Conservation (phyloP, 805 yeast genomes). For the Cyberlindnera xishuangbannaensis region DNA sequence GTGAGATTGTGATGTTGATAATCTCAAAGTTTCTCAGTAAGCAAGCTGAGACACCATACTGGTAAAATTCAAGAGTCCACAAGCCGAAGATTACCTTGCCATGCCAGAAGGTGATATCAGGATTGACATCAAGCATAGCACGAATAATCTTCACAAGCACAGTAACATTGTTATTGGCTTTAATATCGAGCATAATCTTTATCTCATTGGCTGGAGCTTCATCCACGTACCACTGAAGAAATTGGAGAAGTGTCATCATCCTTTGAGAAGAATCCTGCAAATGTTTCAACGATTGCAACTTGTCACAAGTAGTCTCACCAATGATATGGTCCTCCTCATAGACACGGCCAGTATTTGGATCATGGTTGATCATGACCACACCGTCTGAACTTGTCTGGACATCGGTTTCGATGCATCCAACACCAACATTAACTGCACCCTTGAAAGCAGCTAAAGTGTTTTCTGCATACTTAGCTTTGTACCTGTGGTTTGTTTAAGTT, state of each 20-base stretch:
- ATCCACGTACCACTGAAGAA: slow-evolving; percentile 33
- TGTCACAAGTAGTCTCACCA: slow-evolving; percentile 30
- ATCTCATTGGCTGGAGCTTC: slow-evolving; percentile 10
- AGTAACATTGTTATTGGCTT: slow-evolving; percentile 38
- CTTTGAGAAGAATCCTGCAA: slow-evolving; percentile 28
- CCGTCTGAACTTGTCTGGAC: slow-evolving; percentile 49
- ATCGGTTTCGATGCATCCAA: slow-evolving; percentile 46
- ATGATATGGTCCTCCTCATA: slow-evolving; percentile 37
- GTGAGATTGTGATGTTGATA: slow-evolving; percentile 31
- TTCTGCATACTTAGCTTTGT: slow-evolving; percentile 36
- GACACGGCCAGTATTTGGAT: slow-evolving; percentile 42
- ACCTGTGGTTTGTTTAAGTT: slow-evolving; percentile 16
- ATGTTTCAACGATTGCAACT: slow-evolving; percentile 32
- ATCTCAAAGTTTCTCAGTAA: slow-evolving; percentile 32
- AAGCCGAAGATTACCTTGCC: slow-evolving; percentile 43
- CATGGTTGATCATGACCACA: slow-evolving; percentile 51
- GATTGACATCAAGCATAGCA: slow-evolving; percentile 30
- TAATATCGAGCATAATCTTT: slow-evolving; percentile 46
- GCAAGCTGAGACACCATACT: slow-evolving; percentile 34
- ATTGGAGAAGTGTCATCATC: slow-evolving; percentile 38
- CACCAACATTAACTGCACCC: slow-evolving; percentile 40
- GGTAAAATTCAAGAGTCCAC: slow-evolving; percentile 44
- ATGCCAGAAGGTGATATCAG: slow-evolving; percentile 40
- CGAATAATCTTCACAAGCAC: slow-evolving; percentile 36
- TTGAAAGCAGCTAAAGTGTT: slow-evolving; percentile 41